Conservation (phyloP, 495 filamentous ascomycete species). For the Lasiosphaeria hispida region DNA sequence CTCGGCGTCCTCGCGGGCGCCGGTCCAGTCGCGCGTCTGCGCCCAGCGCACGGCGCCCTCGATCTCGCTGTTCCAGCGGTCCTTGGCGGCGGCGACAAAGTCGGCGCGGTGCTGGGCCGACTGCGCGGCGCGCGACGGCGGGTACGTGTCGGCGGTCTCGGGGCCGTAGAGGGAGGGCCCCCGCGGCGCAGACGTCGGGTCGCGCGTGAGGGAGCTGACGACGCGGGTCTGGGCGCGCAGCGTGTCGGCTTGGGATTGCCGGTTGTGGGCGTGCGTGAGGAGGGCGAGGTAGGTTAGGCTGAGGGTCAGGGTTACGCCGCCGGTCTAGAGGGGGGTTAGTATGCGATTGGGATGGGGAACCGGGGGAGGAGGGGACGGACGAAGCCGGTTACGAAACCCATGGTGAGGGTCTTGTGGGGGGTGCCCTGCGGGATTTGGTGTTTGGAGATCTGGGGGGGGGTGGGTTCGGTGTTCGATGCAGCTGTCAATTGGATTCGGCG, state of each 20-base stretch:
- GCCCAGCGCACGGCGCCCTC: constrained; percentile 65
- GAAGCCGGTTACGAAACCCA: constrained; percentile 62
- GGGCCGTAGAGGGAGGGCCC: constrained; percentile 45
- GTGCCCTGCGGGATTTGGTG: background rate
- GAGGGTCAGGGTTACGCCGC: constrained; percentile 83
- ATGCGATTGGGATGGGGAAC: constrained; percentile 5
- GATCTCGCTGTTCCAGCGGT: constrained; percentile 76
- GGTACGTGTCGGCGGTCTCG: constrained; percentile 20
- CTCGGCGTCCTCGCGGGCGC: constrained; percentile 55
- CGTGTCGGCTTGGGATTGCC: constrained; percentile 63
- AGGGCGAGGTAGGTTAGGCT: constrained; percentile 78
- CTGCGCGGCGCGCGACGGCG: constrained; percentile 40
- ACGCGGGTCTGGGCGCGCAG: constrained; percentile 69
- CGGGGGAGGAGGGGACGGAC: constrained; percentile 52
- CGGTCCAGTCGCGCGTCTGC: constrained; percentile 62
- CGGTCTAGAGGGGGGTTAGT: constrained; percentile 52
- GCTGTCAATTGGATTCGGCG: background rate
- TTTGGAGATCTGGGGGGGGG: background rate
- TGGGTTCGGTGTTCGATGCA: too few species aligned
- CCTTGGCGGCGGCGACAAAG: constrained; percentile 66
- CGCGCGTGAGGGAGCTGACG: constrained; percentile 50
- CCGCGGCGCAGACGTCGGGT: background rate
- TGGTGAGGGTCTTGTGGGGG: constrained; percentile 10
- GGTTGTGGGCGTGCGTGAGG: constrained; percentile 68
- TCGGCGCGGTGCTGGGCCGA: constrained; percentile 44